These are phyloP conservation scores for Blepharisma japonicum DNA, from an alignment of 73 alveolate species.

Conservation along the genomic window DNA sequence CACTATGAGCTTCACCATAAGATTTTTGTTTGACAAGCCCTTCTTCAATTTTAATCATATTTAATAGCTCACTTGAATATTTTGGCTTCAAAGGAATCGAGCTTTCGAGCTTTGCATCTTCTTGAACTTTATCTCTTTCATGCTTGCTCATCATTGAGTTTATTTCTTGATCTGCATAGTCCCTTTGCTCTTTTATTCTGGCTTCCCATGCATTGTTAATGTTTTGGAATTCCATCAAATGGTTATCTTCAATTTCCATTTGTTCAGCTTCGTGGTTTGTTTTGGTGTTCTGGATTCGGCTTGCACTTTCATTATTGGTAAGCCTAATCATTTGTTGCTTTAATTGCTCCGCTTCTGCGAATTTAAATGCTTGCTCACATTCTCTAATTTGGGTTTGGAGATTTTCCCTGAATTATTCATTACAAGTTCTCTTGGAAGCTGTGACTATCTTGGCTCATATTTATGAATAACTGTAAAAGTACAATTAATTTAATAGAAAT, in stretches of 20 bases:
- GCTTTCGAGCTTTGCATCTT: constrained; percentile 42
- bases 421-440: too few species aligned
- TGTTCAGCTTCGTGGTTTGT: constrained; percentile 7
- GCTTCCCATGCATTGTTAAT: constrained; percentile 9
- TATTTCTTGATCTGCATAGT: constrained; percentile 17
- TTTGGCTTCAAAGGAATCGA: constrained; percentile 48
- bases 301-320: too few species aligned
- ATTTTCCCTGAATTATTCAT: too few species aligned
- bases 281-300: too few species aligned
- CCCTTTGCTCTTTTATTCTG: background rate
- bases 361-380: too few species aligned
- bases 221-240: constrained; percentile 19
- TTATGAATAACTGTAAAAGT: too few species aligned
- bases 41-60: constrained; percentile 57
- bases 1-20: constrained; percentile 56
- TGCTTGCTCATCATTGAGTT: background rate
- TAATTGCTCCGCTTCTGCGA: too few species aligned
- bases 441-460: too few species aligned
- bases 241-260: constrained; percentile 23
- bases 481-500: too few species aligned
- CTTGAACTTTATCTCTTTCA: constrained; percentile 14
- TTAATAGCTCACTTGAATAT: constrained; percentile 51
- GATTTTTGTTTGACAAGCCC: constrained; percentile 47
- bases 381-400: too few species aligned
- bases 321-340: too few species aligned